phyloP scores from a whole-genome alignment of 2,329 filamentous ascomycete genomes.

The Akanthomyces lecanii region DNA sequence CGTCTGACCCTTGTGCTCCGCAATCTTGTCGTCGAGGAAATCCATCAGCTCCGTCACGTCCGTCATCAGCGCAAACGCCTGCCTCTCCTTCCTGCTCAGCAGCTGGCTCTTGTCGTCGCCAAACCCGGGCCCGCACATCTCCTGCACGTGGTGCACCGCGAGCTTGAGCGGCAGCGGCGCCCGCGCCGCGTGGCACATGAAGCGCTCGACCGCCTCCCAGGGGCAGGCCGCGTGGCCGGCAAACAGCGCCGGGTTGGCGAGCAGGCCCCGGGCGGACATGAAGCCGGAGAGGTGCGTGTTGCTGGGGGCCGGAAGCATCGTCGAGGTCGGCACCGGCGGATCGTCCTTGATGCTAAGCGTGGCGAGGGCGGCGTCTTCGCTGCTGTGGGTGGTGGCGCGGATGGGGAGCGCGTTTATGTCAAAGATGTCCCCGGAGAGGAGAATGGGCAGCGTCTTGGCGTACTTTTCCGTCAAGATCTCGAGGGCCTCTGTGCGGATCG shows the following conservation, averaged over 20 bases:
- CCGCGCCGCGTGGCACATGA: slow-evolving; percentile 54
- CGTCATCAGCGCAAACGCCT: slow-evolving; percentile 43
- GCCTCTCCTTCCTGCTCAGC: slow-evolving; percentile 53
- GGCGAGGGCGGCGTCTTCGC: slow-evolving; percentile 27
- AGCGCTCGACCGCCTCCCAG: slow-evolving; percentile 59
- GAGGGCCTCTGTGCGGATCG: slow-evolving; percentile 60
- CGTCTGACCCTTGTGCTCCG: slow-evolving; percentile 30
- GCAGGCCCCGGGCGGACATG: slow-evolving; percentile 66
- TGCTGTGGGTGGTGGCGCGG: slow-evolving; percentile 21
- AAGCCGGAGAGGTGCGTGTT: slow-evolving; percentile 55
- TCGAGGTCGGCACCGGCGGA: slow-evolving; percentile 20
- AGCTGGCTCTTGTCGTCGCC: slow-evolving; percentile 48
- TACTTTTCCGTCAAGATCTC: slow-evolving; percentile 50
- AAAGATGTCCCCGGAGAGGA: slow-evolving; percentile 68
- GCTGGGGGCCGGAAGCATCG: slow-evolving; percentile 24
- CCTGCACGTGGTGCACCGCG: slow-evolving; percentile 59
- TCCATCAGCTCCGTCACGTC: slow-evolving; percentile 58
- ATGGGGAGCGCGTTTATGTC: slow-evolving; percentile 49
- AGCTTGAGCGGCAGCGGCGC: slow-evolving; percentile 60
- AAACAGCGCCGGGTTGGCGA: slow-evolving; percentile 65
- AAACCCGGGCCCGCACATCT: slow-evolving; percentile 61
- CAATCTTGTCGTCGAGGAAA: slow-evolving; percentile 51
- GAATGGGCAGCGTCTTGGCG: slow-evolving; percentile 53
- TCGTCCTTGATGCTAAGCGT: slow-evolving; percentile 28
- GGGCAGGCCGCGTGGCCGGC: slow-evolving; percentile 53